Evolutionary conservation across 2,329 filamentous ascomycete species (phyloP).

Genomic region (Dactylellina sp.): DNA sequence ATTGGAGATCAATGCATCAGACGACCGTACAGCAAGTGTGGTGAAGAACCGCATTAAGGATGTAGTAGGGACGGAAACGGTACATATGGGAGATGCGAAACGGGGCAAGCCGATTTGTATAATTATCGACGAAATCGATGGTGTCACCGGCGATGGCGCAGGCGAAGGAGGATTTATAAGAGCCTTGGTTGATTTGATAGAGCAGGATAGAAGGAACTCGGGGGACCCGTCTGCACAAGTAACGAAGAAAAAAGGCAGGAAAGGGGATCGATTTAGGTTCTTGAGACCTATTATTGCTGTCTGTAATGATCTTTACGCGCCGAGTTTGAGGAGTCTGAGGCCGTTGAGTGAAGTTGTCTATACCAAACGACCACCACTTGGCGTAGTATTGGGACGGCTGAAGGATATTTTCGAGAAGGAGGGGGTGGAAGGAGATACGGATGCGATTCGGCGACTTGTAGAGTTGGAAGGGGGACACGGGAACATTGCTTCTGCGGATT

Average conservation of each 20-base stretch:
- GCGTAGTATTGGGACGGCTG: constrained; percentile 83
- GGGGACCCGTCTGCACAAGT: constrained; percentile 61
- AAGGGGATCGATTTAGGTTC: constrained; percentile 87
- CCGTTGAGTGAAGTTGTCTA: constrained; percentile 91
- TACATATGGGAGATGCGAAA: constrained; percentile 77
- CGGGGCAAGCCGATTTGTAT: constrained; percentile 89
- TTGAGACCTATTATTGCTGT: constrained; percentile 91
- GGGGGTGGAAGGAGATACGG: constrained; percentile 85
- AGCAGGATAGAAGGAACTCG: constrained; percentile 85
- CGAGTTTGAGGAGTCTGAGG: constrained; percentile 85
- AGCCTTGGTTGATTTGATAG: constrained; percentile 88
- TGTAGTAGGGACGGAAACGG: constrained; percentile 91
- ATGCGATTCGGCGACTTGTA: constrained; percentile 85
- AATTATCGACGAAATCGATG: constrained; percentile 95
- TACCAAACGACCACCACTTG: constrained; percentile 86
- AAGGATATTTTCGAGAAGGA: constrained; percentile 89
- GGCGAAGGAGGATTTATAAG: constrained; percentile 96
- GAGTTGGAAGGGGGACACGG: constrained; percentile 84
- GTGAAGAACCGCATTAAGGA: constrained; percentile 92
- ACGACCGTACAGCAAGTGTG: constrained; percentile 88
- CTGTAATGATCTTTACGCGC: constrained; percentile 96
- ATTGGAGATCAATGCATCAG: constrained; percentile 96
- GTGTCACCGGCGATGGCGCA: constrained; percentile 76
- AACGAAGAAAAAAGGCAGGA: constrained; percentile 69
- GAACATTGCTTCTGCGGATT: constrained; percentile 72